A percentile compares a stretch with the other conserved stretches of the same genome.
Conservation (phyloP, 495 filamentous ascomycete genomes). For the Penicillium paradoxum region DNA sequence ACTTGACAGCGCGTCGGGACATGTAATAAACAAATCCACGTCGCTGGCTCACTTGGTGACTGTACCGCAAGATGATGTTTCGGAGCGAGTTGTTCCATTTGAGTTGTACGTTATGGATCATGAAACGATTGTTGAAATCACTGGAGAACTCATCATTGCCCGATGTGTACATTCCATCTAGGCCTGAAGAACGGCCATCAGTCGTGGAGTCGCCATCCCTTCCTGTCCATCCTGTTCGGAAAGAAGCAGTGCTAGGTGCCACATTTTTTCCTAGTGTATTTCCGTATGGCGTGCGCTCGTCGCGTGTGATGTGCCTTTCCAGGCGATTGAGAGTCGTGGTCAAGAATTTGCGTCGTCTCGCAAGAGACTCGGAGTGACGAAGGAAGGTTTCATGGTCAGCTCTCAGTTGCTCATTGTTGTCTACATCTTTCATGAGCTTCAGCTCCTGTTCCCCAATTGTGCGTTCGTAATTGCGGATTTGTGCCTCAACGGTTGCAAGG, state of each 20-base stretch:
- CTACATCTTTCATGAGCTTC: slow-evolving; percentile 51
- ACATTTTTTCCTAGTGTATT: slow-evolving; percentile 26
- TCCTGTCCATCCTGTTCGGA: slow-evolving; percentile 38
- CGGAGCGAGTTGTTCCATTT: slow-evolving; percentile 97
- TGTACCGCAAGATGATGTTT: slow-evolving; percentile 95
- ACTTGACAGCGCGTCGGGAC: slow-evolving; percentile 91
- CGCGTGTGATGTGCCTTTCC: slow-evolving; percentile 46
- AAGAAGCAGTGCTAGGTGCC: slow-evolving; percentile 42
- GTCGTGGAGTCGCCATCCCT: slow-evolving; percentile 43
- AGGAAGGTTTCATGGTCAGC: slow-evolving; percentile 62
- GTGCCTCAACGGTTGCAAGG: slow-evolving; percentile 68
- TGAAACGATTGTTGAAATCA: slow-evolving; percentile 97
- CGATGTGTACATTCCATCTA: slow-evolving; percentile 39
- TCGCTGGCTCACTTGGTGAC: slow-evolving; percentile 93
- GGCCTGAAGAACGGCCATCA: slow-evolving; percentile 37
- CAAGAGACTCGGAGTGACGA: slow-evolving; percentile 63
- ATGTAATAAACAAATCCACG: slow-evolving; percentile 98
- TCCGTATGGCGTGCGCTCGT: slow-evolving; percentile 25
- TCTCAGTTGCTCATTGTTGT: slow-evolving; percentile 47
- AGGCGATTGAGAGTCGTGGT: slow-evolving; percentile 67
- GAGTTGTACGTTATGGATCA: slow-evolving; percentile 92
- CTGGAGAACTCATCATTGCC: slow-evolving; percentile 63
- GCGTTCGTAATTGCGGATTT: slow-evolving; percentile 66
- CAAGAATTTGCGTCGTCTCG: slow-evolving; percentile 72
- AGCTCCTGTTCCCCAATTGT: slow-evolving; percentile 62